Conservation (phyloP, 768 basidiomycete genomes). For the Boletus pseudopeckii region DNA sequence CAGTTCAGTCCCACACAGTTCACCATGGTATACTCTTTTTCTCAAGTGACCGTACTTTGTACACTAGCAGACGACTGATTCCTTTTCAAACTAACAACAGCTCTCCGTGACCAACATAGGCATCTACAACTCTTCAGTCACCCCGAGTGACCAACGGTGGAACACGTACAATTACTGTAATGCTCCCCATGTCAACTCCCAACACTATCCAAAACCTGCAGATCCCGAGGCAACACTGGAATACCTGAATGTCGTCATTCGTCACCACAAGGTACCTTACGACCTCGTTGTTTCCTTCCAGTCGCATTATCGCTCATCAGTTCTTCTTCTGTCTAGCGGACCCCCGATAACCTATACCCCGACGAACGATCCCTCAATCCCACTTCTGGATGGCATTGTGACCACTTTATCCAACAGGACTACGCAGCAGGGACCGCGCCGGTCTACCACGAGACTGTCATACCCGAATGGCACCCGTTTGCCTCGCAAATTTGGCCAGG, state of each 20-base stretch:
- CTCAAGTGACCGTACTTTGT: not conserved
- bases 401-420: slow-evolving; percentile 36
- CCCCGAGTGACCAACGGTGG: slow-evolving; percentile 41
- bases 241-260: slow-evolving; percentile 41
- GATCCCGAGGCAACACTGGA: slow-evolving; percentile 32
- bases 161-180: slow-evolving; percentile 56
- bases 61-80: not conserved
- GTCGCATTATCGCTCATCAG: not conserved
- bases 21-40: slow-evolving; percentile 3
- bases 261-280: slow-evolving; percentile 44
- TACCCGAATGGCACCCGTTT: slow-evolving; percentile 44
- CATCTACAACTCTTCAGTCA: slow-evolving; percentile 43
- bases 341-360: slow-evolving; percentile 49
- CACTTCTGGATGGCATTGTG: slow-evolving; percentile 39
- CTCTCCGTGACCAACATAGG: slow-evolving; percentile 23
- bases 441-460: slow-evolving; percentile 39
- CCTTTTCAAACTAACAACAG: slow-evolving; percentile 2
- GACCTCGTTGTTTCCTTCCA: not conserved
- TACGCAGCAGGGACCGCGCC: slow-evolving; percentile 36
- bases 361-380: slow-evolving; percentile 40
- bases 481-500: slow-evolving; percentile 44
- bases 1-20: not conserved
- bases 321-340: slow-evolving; percentile 31
- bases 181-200: slow-evolving; percentile 43
- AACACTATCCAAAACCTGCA: slow-evolving; percentile 36